A percentile compares a stretch with the other conserved stretches of the same genome.
These are phyloP conservation scores for Penicillium paneum DNA, from an alignment of 2,329 filamentous ascomycete species.

Conservation along the genomic window DNA sequence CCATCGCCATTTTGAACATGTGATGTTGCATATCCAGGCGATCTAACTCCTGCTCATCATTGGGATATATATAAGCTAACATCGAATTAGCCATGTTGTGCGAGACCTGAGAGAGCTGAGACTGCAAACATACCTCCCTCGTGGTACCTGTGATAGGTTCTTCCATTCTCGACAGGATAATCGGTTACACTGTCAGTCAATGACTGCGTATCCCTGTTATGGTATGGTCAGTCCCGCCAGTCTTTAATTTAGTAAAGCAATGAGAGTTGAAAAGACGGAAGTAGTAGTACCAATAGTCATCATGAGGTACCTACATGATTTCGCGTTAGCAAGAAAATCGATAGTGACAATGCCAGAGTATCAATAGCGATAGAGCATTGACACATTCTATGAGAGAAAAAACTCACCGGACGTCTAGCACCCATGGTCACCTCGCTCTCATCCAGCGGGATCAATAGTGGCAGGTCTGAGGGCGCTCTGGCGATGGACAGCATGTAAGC, in stretches of 20 bases:
- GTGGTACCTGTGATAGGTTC: conserved; percentile 46
- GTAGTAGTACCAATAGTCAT: conserved; percentile 5
- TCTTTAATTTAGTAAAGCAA: background rate
- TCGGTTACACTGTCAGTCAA: conserved; percentile 44
- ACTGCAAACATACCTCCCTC: conserved; percentile 38
- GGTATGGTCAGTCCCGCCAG: conserved; percentile 6
- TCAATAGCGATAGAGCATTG: background rate
- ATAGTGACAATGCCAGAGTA: background rate
- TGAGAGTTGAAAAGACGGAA: background rate
- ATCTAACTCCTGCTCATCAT: conserved; percentile 55
- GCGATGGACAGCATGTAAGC: conserved; percentile 2
- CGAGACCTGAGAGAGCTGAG: background rate
- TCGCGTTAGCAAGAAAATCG: background rate
- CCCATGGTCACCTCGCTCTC: conserved; percentile 14
- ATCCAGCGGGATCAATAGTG: background rate
- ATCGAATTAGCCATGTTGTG: conserved; percentile 15
- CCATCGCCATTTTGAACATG: conserved; percentile 49
- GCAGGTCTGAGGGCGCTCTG: conserved; percentile 2
- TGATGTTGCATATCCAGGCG: conserved; percentile 56
- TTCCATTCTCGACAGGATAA: conserved; percentile 43
- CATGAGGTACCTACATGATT: background rate
- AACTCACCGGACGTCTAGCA: conserved; percentile 16
- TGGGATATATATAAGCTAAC: conserved; percentile 47
- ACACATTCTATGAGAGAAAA: conserved; percentile 1
- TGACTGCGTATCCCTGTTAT: conserved; percentile 40